A percentile compares a stretch with the other conserved stretches of the same genome.
Evolutionary conservation across 1,139 yeast genomes (phyloP).

Genomic region (Zygotorulaspora mrakii): DNA sequence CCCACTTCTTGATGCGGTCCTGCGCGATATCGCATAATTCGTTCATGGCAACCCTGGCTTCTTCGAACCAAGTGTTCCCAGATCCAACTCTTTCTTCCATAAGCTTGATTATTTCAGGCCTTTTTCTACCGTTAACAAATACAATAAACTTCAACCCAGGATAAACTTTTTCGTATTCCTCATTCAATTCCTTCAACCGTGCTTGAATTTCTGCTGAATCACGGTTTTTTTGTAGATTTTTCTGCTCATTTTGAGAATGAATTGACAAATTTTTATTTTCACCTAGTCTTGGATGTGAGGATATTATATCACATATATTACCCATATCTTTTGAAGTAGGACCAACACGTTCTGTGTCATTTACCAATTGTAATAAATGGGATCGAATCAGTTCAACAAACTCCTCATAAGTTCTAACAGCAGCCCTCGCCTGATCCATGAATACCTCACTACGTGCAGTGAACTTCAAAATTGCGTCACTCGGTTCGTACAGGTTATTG

Average conservation of each 20-base stretch:
- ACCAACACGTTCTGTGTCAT: constrained; percentile 24
- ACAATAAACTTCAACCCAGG: constrained; percentile 89
- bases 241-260: constrained; percentile 72
- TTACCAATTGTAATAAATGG: constrained; percentile 40
- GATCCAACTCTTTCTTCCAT: constrained; percentile 56
- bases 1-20: constrained; percentile 62
- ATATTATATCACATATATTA: constrained; percentile 50
- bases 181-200: constrained; percentile 52
- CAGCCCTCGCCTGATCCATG: constrained; percentile 8
- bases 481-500: constrained; percentile 23
- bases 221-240: constrained; percentile 47
- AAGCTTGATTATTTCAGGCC: constrained; percentile 60
- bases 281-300: constrained; percentile 91
- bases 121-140: constrained; percentile 77
- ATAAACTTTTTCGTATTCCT: constrained; percentile 59
- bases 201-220: constrained; percentile 46
- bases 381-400: constrained; percentile 51
- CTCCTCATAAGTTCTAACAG: constrained; percentile 38
- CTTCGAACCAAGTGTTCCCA: constrained; percentile 38
- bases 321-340: constrained; percentile 34
- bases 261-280: constrained; percentile 54
- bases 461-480: constrained; percentile 18
- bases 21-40: constrained; percentile 90
- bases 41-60: constrained; percentile 63
- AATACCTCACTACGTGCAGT: constrained; percentile 16